Percentiles rank a stretch among this genome's conserved stretches.
Conservation (phyloP, 345 rosid genomes). For the Carallia pectinifolia region DNA sequence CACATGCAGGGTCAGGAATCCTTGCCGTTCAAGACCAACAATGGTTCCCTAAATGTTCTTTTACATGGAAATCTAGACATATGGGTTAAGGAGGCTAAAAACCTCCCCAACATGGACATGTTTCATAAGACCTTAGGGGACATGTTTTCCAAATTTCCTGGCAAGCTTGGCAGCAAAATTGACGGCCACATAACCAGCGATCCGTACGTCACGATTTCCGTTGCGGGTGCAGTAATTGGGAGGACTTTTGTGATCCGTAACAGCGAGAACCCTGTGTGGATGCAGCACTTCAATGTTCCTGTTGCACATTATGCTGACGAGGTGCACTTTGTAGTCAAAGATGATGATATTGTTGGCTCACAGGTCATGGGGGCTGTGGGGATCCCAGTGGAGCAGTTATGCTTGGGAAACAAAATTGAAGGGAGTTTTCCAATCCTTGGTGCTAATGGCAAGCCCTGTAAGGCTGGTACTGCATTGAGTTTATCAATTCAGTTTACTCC, state of each 20-base stretch:
- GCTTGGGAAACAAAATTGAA: conserved; percentile 48
- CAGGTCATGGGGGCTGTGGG: conserved; percentile 81
- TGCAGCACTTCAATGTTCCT: conserved; percentile 76
- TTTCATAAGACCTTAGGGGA: conserved; percentile 70
- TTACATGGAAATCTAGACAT: conserved; percentile 86
- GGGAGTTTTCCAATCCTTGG: conserved; percentile 66
- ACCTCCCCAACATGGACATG: conserved; percentile 87
- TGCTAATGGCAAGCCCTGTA: conserved; percentile 65
- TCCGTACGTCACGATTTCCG: conserved; percentile 75
- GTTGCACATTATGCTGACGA: conserved; percentile 79
- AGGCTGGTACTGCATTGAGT: conserved; percentile 62
- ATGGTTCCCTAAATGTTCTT: conserved; percentile 51
- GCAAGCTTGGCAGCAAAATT: conserved; percentile 47
- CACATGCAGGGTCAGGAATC: conserved; percentile 56
- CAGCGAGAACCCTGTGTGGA: conserved; percentile 79
- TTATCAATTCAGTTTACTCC: conserved; percentile 70
- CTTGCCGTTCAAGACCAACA: conserved; percentile 53
- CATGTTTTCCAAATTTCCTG: conserved; percentile 43
- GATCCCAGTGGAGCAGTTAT: conserved; percentile 58
- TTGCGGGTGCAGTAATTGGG: conserved; percentile 70
- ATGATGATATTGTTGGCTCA: conserved; percentile 75
- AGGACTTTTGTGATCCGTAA: conserved; percentile 79
- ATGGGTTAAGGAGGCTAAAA: conserved; percentile 78
- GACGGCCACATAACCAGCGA: conserved; percentile 75
- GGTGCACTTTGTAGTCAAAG: conserved; percentile 81